Evolutionary conservation across 148 eudicot genomes (phyloP).

Genomic region (Beta vulgaris): DNA sequence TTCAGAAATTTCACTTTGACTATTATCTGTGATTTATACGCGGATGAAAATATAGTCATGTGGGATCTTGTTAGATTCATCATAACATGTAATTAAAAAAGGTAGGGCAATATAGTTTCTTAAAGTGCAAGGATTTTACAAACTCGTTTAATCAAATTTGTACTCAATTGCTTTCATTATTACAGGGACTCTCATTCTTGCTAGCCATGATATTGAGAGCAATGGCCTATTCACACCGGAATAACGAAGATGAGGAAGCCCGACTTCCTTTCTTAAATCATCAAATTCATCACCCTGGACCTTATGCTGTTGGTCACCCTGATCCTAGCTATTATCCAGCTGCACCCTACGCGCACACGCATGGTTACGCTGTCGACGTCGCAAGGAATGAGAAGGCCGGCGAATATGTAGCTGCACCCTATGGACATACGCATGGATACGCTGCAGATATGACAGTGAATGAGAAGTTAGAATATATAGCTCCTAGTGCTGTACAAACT

Average conservation of each 20-base stretch:
- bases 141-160: neutral
- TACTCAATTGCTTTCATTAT: neutral
- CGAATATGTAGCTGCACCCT: neutral
- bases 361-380: neutral
- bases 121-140: neutral
- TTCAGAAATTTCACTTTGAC: too few relatives aligned
- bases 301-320: constrained; percentile 32
- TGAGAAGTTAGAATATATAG: neutral
- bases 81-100: too few relatives aligned
- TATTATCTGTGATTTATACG: too few relatives aligned
- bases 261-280: constrained; percentile 13
- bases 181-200: constrained; percentile 39
- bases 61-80: too few relatives aligned
- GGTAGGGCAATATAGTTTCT: neutral
- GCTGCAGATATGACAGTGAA: neutral
- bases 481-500: neutral
- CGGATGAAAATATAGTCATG: too few relatives aligned
- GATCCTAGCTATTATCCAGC: constrained; percentile 2
- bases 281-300: constrained; percentile 6
- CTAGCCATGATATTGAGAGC: constrained; percentile 44
- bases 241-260: neutral
- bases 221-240: neutral
- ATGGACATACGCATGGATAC: neutral
- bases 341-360: neutral
- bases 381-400: neutral